Evolutionary conservation across 1,284 basidiomycete species (phyloP), one percentile per base, ranked within the genome.

Genomic region (Cutaneotrichosporon mucoides): DNA sequence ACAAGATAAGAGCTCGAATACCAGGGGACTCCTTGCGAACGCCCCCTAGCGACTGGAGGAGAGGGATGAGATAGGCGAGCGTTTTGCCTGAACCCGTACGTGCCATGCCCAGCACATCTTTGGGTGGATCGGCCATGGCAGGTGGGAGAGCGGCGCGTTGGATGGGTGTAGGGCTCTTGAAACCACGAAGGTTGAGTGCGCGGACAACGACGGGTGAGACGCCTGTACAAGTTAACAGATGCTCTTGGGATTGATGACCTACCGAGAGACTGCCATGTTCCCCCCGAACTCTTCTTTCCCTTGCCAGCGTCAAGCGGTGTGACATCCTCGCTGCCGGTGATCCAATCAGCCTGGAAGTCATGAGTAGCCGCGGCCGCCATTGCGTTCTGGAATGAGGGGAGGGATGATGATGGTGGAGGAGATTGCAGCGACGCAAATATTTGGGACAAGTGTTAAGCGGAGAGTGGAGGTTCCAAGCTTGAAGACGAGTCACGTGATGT

Each of bases 41-140:
- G 13, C 90, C 90, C 33, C 89, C 86, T 9, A 99, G 84, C 34
- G 90, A 84, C 64, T 96, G 90, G 0, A 98, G 82, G 11, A 99
- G 83, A 48, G 96, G 96, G 16, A 99, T 82, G 81, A 99, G 85
- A 77, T 96, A 99, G 41, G 95, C 95, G 35, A 99, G 84, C 11
- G 95, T 97, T 79, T 99, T 99, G 63, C 96, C 96, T 0, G 94
- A 97, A 58, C 96, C 96, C 1, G 96, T 99, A 15, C 96, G 84
- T 24, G 96, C 95, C 96, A 99, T 99, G 55, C 92, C 96, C 15
- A 99, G 90, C 8, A 99, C 86, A 79, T 99, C 96, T 53, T 91
- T 82, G 2, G 94, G 91, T 44, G 96, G 94, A 52, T 84, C 85
- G 5, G 88, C 79, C 38, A 99, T 84, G 46, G 98, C 84, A 36